Evolutionary conservation across 192 early-diverging fungal genomes (phyloP).

Genomic region (Coemansia interrupta): DNA sequence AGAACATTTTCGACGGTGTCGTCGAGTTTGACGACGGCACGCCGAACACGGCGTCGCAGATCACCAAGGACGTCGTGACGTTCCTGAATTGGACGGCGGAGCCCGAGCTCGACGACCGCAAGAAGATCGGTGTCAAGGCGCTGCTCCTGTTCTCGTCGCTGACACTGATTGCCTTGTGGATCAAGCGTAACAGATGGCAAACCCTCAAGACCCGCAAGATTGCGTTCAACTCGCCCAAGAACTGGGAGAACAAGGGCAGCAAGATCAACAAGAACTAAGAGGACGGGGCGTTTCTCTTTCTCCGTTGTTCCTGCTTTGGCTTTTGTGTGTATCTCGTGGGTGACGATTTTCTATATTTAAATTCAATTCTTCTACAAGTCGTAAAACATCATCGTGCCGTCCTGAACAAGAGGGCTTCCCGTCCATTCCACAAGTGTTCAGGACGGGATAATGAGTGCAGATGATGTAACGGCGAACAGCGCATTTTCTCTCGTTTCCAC

Average conservation of each 20-base stretch:
- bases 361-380: neutral
- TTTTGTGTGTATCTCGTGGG: conserved; percentile 2
- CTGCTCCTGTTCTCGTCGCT: conserved; percentile 67
- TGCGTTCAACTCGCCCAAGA: conserved; percentile 62
- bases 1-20: conserved; percentile 86
- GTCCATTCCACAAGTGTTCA: too few species aligned
- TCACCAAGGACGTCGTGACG: conserved; percentile 93
- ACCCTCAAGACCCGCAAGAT: conserved; percentile 92
- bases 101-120: conserved; percentile 94
- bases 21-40: conserved; percentile 97
- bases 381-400: too few species aligned
- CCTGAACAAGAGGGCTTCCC: too few species aligned
- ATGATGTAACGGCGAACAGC: too few species aligned
- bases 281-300: neutral
- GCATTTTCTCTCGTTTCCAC: too few species aligned
- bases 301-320: conserved; percentile 3
- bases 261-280: conserved; percentile 21
- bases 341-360: neutral
- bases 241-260: conserved; percentile 35
- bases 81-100: conserved; percentile 96
- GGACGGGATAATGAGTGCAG: too few species aligned
- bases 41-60: conserved; percentile 90
- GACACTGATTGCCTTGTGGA: conserved; percentile 76
- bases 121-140: conserved; percentile 92
- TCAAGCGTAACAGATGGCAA: conserved; percentile 92